These are phyloP conservation scores for Marsdenia floribunda DNA, from an alignment of 257 asterid species.

Conservation along the genomic window DNA sequence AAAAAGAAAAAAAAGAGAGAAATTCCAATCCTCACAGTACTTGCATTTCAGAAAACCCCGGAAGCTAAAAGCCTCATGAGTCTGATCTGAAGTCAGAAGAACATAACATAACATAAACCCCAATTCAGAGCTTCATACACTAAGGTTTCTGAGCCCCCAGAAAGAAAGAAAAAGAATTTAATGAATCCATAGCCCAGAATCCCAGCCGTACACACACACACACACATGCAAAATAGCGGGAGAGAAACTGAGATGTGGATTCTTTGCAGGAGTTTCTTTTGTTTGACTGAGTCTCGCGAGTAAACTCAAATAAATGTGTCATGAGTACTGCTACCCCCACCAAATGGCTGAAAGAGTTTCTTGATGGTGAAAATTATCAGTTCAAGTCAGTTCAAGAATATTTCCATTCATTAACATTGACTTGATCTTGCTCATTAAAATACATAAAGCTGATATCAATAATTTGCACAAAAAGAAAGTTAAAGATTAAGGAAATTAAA, in stretches of 20 bases:
- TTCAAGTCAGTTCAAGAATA: background rate
- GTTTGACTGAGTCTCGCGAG: slow-evolving; percentile 5
- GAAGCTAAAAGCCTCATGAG: background rate
- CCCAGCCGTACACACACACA: background rate
- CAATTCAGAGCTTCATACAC: too few relatives aligned
- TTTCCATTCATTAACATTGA: background rate
- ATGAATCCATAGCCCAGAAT: background rate
- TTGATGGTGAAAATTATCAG: slow-evolving; percentile 4
- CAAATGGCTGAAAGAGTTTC: background rate
- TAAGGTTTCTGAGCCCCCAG: background rate
- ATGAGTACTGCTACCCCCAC: background rate
- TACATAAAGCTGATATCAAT: background rate
- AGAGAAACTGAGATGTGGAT: background rate
- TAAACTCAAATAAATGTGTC: background rate
- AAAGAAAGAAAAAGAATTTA: background rate
- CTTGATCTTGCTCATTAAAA: background rate
- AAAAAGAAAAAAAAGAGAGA: background rate
- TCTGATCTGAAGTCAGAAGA: background rate
- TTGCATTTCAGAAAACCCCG: background rate
- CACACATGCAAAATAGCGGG: background rate
- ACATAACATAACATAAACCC: background rate
- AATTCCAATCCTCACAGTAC: too few relatives aligned
- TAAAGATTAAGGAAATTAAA: too few relatives aligned
- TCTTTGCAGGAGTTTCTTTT: background rate
- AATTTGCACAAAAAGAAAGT: too few relatives aligned